Percentiles rank a stretch among this genome's conserved stretches.
phyloP scores from a whole-genome alignment of 768 basidiomycete species.

The Pulveroboletus sp. region DNA sequence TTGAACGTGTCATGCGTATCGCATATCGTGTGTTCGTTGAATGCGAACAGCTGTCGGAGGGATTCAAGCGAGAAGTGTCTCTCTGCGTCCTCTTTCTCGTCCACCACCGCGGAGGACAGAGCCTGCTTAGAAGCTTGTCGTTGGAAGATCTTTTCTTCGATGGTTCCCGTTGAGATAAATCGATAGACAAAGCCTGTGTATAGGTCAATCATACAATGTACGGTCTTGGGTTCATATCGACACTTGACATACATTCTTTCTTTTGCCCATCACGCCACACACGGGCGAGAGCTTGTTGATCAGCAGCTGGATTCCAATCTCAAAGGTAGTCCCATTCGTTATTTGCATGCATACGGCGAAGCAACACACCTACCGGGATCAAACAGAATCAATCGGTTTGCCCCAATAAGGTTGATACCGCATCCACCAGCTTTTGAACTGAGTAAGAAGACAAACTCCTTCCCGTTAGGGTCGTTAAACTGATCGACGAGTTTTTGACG shows the following conservation, averaged over 20 bases:
- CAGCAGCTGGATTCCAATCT: constrained; percentile 99
- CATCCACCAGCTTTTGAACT: constrained; percentile 96
- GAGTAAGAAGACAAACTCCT: constrained; percentile 90
- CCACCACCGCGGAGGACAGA: constrained; percentile 95
- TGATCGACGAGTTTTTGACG: constrained; percentile 95
- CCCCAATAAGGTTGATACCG: constrained; percentile 95
- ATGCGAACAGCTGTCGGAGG: constrained; percentile 85
- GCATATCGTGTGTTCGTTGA: constrained; percentile 80
- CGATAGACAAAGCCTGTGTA: constrained; percentile 90
- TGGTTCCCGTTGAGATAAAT: constrained; percentile 94
- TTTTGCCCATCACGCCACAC: constrained; percentile 99
- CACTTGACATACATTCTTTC: constrained; percentile 79
- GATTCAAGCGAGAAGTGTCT: constrained; percentile 91
- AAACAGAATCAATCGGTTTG: constrained; percentile 91
- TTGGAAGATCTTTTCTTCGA: constrained; percentile 99
- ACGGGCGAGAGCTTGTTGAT: constrained; percentile 96
- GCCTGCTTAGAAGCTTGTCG: constrained; percentile 95
- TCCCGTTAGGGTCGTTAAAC: constrained; percentile 89
- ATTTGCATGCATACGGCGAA: neutral
- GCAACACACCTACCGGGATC: constrained; percentile 67
- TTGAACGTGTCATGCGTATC: constrained; percentile 99
- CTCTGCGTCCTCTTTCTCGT: constrained; percentile 93
- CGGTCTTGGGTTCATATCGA: neutral
- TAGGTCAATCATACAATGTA: neutral
- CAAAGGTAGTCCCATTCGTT: neutral